phyloP scores from a whole-genome alignment of 2,329 filamentous ascomycete species.

The Alternaria gaisen region DNA sequence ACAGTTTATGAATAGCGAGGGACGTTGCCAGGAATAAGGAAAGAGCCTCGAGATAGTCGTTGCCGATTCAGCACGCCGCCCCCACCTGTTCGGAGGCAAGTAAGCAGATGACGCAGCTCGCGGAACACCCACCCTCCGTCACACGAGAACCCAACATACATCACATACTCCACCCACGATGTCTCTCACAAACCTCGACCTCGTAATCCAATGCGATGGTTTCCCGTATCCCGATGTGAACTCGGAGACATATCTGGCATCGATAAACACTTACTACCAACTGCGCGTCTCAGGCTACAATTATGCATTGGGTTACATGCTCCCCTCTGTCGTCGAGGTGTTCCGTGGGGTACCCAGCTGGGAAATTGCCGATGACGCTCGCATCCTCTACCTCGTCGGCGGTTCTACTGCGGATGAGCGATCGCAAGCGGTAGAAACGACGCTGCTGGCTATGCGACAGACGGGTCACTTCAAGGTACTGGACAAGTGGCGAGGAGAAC shows the following conservation, averaged over 20 bases:
- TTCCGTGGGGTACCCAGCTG: constrained; percentile 67
- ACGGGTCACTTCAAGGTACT: constrained; percentile 77
- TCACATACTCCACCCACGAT: constrained; percentile 25
- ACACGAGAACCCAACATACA: background rate
- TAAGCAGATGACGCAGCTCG: constrained; percentile 22
- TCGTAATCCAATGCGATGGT: constrained; percentile 70
- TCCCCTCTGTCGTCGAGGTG: constrained; percentile 67
- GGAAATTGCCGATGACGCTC: constrained; percentile 65
- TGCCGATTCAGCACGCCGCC: constrained; percentile 31
- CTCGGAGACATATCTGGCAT: constrained; percentile 61
- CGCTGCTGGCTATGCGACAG: constrained; percentile 73
- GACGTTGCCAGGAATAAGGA: background rate
- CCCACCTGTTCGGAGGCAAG: constrained; percentile 27
- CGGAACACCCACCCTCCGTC: constrained; percentile 3
- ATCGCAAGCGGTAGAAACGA: constrained; percentile 64
- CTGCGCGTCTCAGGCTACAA: constrained; percentile 74
- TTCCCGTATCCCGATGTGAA: constrained; percentile 78
- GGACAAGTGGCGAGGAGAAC: constrained; percentile 54
- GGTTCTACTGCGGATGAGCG: constrained; percentile 69
- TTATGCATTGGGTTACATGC: constrained; percentile 67
- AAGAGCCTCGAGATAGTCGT: background rate
- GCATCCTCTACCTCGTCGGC: constrained; percentile 71
- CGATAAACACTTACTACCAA: constrained; percentile 65
- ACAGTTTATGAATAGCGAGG: background rate
- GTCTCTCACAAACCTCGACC: constrained; percentile 61